A percentile compares a stretch with the other conserved stretches of the same genome.
Conservation (phyloP, 306 rosid species). For the barrel medic (Medicago truncatula) region MtrunA17r5.0-ANR NC_053046.1:16155501-16156000, state of each 20-base stretch:
- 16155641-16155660: conserved; percentile 11
- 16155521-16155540: conserved; percentile 21
- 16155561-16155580: conserved; percentile 7
- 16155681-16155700: conserved; percentile 89
- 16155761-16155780: conserved; percentile 97
- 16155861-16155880: not conserved
- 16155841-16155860: conserved; percentile 28
- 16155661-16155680: conserved; percentile 68
- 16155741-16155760: conserved; percentile 97
- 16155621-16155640: conserved; percentile 26
- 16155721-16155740: conserved; percentile 84
- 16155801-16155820: conserved; percentile 47
- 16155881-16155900: not conserved
- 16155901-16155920: conserved; percentile 13
- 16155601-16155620: not conserved
- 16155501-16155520: conserved; percentile 20
- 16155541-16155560: conserved; percentile 23
- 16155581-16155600: conserved; percentile 19
- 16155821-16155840: conserved; percentile 25
- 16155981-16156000: conserved; percentile 27
- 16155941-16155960: not conserved
- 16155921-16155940: conserved; percentile 5
- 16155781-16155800: conserved; percentile 99
- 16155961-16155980: conserved; percentile 22
- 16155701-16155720: conserved; percentile 73